phyloP scores from a whole-genome alignment of 495 filamentous ascomycete species.

The Xylaria nigripes region DNA sequence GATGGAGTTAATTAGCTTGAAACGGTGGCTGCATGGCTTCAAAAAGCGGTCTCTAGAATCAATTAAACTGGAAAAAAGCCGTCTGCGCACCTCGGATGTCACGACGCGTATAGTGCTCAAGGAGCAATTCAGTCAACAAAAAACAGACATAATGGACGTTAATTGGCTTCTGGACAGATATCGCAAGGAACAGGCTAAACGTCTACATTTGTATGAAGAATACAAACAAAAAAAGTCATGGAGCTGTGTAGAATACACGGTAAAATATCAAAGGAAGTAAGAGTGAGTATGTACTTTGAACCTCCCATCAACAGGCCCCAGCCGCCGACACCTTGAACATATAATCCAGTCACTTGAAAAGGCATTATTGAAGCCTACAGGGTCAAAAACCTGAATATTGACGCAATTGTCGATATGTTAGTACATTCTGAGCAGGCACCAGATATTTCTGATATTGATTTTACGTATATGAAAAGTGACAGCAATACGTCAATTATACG shows the following conservation, averaged over 20 bases:
- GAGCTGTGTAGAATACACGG: not conserved
- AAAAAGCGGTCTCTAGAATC: not conserved
- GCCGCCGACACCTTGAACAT: not conserved
- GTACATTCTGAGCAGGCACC: too few species aligned
- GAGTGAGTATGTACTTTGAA: not conserved
- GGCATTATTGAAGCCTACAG: too few species aligned
- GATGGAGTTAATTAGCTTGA: not conserved
- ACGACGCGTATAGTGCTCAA: not conserved
- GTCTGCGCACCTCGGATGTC: not conserved
- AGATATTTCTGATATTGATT: too few species aligned
- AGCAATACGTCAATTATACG: too few species aligned
- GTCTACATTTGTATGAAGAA: not conserved
- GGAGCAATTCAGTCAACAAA: not conserved
- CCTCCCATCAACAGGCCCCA: not conserved
- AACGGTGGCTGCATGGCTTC: not conserved
- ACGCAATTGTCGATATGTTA: too few species aligned
- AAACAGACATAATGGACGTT: not conserved
- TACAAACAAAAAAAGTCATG: not conserved
- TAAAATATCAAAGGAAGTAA: not conserved
- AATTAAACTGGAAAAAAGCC: not conserved
- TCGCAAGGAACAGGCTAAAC: not conserved
- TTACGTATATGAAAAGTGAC: too few species aligned
- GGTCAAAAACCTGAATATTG: too few species aligned
- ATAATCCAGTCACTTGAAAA: not conserved
- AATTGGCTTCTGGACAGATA: not conserved